Base-by-base conservation (phyloP, 176 grass and related monocot genomes). In the Musa troglodytarum region DNA sequence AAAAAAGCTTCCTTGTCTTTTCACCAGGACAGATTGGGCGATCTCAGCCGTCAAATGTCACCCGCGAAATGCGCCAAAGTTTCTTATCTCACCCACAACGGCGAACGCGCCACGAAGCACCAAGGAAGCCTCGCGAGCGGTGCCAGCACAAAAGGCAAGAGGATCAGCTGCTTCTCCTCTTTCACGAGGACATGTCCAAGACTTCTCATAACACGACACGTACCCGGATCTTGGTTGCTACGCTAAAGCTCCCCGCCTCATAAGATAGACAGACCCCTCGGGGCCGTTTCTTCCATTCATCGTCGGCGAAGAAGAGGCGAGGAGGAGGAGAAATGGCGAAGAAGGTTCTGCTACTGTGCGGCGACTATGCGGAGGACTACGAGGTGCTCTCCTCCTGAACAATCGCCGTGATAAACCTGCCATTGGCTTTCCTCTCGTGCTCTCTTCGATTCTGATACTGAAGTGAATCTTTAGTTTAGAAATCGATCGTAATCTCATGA, bases 281-380 rank as follows among this genome's bases (percentile, higher is more conserved):
- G 34, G 34, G 34, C 34, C 34, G 34, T 43, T 43, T 43, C 34
- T 43, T 0, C 34, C 34, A 0, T 43, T 43, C 57, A 61, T 19
- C 57, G 15, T 6, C 55, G 20, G 50, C 11, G 1, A 8, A 5
- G 8, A 76, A 16, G 26, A 49, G 20, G 21, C 9, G 50, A 76
- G 74, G 17, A 17, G 63, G 34, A 43, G 34, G 34, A 58, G 69
- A 79, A 34, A 97, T 97, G 94, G 88, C 84, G 78, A 94, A 77
- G 80, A 92, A 71, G 70, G 90, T 92, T 72, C 86, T 99, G 71
- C 62, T 99, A 24, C 84, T 94, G 73, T 94, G 95, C 86, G 95
- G 95, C 2, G 95, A 92, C 82, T 92, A 94, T 73, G 81, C 87
- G 82, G 90, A 99, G 83, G 95, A 99, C 52, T 94, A 99, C 58